Base-by-base conservation (phyloP, 139 green algal genomes). In the Tetratostichococcus sp. region DNA sequence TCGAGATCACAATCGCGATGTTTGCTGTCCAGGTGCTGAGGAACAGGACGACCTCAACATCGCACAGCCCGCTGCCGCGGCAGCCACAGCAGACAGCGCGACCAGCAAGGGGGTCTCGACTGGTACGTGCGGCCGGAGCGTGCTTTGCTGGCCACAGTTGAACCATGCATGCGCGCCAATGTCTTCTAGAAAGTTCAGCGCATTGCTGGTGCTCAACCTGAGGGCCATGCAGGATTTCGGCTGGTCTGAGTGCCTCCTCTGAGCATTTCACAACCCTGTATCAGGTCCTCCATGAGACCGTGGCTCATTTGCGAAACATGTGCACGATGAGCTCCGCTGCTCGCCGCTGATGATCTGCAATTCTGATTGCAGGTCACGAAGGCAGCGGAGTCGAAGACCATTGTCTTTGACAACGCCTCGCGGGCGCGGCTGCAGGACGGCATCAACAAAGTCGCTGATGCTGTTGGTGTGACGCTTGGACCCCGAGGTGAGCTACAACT, bases 381-480 rank as follows among this genome's bases (percentile, higher is more conserved):
- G 50, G 50, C 50, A 62, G 94, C 94, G 0, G 94, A 97, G 16
- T 89, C 93, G 16, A 99, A 98, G 85, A 90, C 99, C 50, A 97
- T 99, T 57, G 68, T 93, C 1, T 99, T 99, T 76, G 95, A 98
- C 79, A 87, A 87, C 34, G 88, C 89, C 30, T 95, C 90, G 6
- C 87, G 95, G 30, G 81, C 79, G 28, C 91, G 86, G 74, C 93
- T 99, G 84, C 93, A 97, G 77, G 70, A 76, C 30, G 95, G 95
- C 68, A 99, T 99, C 79, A 97, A 99, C 86, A 98, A 99, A 86
- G 88, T 99, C 25, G 94, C 96, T 21, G 93, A 99, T 68, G 94
- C 95, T 22, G 95, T 99, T 25, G 87, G 84, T 1, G 92, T 98
- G 21, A 99, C 95, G 1, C 88, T 99, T 65, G 95, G 95, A 31